phyloP scores from a whole-genome alignment of 306 rosid species.

The Castanea sativa region DNA sequence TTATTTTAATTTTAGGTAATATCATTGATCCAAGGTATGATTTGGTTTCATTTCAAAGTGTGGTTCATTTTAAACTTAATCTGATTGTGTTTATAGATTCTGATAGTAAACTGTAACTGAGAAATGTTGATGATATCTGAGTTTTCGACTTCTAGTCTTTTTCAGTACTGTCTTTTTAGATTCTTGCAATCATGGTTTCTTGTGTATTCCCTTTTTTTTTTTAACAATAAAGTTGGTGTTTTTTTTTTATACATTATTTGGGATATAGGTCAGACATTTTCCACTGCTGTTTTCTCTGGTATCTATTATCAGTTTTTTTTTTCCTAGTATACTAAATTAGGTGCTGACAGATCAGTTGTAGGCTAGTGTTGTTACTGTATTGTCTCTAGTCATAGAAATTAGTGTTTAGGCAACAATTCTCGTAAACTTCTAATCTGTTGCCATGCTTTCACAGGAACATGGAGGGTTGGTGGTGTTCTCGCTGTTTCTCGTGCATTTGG shows the following conservation, averaged over 20 bases:
- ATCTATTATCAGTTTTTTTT: too few species aligned
- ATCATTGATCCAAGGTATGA: too few species aligned
- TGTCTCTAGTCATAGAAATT: background rate
- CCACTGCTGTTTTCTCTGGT: background rate
- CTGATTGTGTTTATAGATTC: background rate
- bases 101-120: background rate
- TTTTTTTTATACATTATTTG: background rate
- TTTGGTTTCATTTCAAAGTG: too few species aligned
- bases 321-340: background rate
- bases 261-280: background rate
- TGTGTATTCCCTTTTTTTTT: background rate
- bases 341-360: background rate
- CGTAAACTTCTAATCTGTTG: background rate
- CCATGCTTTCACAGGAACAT: constrained; percentile 60
- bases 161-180: background rate
- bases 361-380: background rate
- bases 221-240: background rate
- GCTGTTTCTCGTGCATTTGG: constrained; percentile 97
- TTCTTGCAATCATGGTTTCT: background rate
- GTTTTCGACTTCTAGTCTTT: background rate
- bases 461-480: constrained; percentile 95
- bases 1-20: too few species aligned
- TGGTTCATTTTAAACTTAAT: too few species aligned
- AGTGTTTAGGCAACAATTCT: background rate
- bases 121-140: background rate